phyloP scores from a whole-genome alignment of 108 stramenopile genomes.

The Cylindrotheca closterium region DNA sequence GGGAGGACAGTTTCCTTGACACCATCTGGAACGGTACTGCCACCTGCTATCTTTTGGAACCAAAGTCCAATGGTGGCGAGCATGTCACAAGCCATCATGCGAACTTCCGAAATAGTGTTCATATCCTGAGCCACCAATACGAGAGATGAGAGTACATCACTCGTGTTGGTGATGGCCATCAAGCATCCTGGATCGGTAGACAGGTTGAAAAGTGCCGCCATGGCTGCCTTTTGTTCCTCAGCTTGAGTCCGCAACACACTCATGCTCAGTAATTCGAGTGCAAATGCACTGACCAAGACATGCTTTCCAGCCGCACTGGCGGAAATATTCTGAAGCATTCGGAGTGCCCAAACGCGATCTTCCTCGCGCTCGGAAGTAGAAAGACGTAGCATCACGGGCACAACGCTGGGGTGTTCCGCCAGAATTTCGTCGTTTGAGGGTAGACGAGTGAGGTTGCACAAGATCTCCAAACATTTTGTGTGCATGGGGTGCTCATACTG shows the following conservation, averaged over 20 bases:
- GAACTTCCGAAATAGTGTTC: conserved; percentile 44
- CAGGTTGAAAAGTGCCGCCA: conserved; percentile 71
- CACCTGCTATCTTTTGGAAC: conserved; percentile 79
- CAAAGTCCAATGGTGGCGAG: conserved; percentile 79
- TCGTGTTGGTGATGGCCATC: conserved; percentile 77
- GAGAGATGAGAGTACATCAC: conserved; percentile 78
- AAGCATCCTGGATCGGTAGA: conserved; percentile 82
- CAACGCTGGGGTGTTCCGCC: conserved; percentile 45
- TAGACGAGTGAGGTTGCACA: conserved; percentile 76
- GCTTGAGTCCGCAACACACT: conserved; percentile 59
- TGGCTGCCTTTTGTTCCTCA: conserved; percentile 72
- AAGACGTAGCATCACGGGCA: conserved; percentile 46
- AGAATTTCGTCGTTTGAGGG: conserved; percentile 59
- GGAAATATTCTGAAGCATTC: conserved; percentile 76
- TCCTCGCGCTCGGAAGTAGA: conserved; percentile 38
- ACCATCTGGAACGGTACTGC: conserved; percentile 65
- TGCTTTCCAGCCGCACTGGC: conserved; percentile 62
- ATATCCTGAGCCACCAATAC: conserved; percentile 76
- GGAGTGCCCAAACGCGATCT: conserved; percentile 74
- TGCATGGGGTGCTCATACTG: conserved; percentile 63
- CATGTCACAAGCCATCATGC: conserved; percentile 71
- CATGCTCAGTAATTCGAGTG: conserved; percentile 57
- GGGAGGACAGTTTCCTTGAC: conserved; percentile 54
- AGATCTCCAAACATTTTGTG: conserved; percentile 83
- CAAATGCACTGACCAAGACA: conserved; percentile 40